These are phyloP conservation scores for Scutellaria baicalensis DNA, from an alignment of 257 asterid species.

Conservation along the genomic window DNA sequence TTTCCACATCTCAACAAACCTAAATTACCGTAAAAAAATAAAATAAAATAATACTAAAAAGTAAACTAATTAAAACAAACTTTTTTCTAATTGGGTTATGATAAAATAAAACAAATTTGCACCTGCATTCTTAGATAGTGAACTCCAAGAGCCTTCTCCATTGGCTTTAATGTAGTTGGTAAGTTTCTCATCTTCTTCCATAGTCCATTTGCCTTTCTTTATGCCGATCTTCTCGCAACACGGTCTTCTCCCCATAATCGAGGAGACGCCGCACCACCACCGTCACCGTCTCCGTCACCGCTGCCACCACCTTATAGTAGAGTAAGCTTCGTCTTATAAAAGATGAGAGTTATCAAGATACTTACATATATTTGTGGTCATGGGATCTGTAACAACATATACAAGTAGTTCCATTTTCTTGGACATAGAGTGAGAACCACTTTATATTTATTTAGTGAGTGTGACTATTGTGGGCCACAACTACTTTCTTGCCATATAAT, in stretches of 20 bases:
- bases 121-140: constrained; percentile 62
- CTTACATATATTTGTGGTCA: no score
- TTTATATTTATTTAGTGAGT: no score
- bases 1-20: constrained; percentile 60
- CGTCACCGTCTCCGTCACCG: no score
- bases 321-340: no score
- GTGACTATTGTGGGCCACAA: no score
- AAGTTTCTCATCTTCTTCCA: constrained; percentile 45
- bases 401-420: no score
- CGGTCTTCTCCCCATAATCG: constrained; percentile 40
- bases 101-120: neutral
- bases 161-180: constrained; percentile 35
- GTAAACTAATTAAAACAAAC: neutral
- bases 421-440: no score
- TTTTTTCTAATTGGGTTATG: no score
- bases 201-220: constrained; percentile 48
- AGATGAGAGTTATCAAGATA: no score
- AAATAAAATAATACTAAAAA: neutral
- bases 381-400: no score
- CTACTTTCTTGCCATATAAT: no score
- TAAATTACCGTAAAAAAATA: neutral
- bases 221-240: constrained; percentile 45
- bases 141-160: constrained; percentile 65
- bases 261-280: neutral
- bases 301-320: neutral